These are phyloP conservation scores for Suhomyces maxii DNA, from an alignment of 1,139 yeast species.

Conservation along the genomic window DNA sequence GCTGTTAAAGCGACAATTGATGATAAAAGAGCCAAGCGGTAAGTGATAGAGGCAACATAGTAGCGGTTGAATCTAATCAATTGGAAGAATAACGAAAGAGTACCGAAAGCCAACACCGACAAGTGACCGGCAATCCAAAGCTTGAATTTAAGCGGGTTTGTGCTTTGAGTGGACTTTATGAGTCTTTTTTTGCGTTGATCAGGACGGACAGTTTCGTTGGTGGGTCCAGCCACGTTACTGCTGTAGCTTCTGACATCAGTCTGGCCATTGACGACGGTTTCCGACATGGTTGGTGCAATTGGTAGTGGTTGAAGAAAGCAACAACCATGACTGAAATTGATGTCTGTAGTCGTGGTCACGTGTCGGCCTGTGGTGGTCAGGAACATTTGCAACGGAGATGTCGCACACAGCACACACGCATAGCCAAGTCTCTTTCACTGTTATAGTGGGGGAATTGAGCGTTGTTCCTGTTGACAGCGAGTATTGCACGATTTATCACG, in stretches of 20 bases:
- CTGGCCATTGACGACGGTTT: constrained; percentile 6
- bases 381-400: too few species aligned
- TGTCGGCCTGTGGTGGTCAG: background rate
- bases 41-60: constrained; percentile 47
- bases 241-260: background rate
- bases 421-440: too few species aligned
- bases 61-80: constrained; percentile 44
- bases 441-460: too few species aligned
- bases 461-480: too few species aligned
- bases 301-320: background rate
- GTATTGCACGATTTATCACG: too few species aligned
- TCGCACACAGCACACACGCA: too few species aligned
- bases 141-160: constrained; percentile 46
- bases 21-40: constrained; percentile 58
- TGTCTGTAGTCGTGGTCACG: background rate
- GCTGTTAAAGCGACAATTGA: constrained; percentile 53
- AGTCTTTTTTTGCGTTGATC: constrained; percentile 34
- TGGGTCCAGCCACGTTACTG: constrained; percentile 8
- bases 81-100: constrained; percentile 49
- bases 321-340: background rate
- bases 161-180: constrained; percentile 38
- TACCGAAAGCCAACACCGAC: constrained; percentile 50
- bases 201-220: constrained; percentile 27
- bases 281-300: constrained; percentile 5
- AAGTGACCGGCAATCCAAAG: constrained; percentile 67